These are phyloP conservation scores for Gaeumannomyces sp. DNA, from an alignment of 2,329 filamentous ascomycete genomes.

Conservation along the genomic window DNA sequence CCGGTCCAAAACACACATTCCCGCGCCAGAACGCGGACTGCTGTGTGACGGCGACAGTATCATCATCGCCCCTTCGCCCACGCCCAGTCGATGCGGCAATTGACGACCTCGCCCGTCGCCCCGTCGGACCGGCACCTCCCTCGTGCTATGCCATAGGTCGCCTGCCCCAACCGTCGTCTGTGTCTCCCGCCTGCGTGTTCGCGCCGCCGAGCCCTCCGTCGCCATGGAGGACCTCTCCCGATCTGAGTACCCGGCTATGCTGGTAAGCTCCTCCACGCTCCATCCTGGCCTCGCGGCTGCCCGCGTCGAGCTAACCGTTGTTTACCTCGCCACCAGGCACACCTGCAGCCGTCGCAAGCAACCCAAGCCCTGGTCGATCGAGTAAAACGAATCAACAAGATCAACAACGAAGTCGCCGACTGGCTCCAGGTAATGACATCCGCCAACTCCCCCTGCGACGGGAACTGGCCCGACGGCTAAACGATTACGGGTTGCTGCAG, in stretches of 20 bases:
- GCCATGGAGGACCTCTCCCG: conserved; percentile 71
- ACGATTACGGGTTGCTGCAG: conserved; percentile 39
- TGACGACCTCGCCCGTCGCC: not conserved
- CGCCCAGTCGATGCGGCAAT: not conserved
- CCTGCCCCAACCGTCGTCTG: not conserved
- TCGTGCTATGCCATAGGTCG: conserved; percentile 9
- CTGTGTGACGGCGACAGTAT: not conserved
- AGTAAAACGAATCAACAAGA: conserved; percentile 74
- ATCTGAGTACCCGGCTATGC: conserved; percentile 87
- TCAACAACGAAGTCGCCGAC: conserved; percentile 90
- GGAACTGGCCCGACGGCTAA: not conserved
- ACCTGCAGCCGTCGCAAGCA: conserved; percentile 75
- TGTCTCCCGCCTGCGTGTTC: conserved; percentile 4
- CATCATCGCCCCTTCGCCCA: not conserved
- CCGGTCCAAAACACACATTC: not conserved
- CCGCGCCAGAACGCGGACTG: too few species aligned
- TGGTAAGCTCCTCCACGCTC: conserved; percentile 51
- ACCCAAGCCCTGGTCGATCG: conserved; percentile 78
- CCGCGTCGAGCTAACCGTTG: not conserved
- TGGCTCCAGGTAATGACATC: conserved; percentile 75
- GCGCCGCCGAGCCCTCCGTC: conserved; percentile 7
- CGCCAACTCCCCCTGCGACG: not conserved
- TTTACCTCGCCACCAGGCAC: conserved; percentile 53
- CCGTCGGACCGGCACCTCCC: not conserved
- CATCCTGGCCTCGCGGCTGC: not conserved